Evolutionary conservation across 139 green algal genomes (phyloP).

Genomic region (Chlorella vulgaris): DNA sequence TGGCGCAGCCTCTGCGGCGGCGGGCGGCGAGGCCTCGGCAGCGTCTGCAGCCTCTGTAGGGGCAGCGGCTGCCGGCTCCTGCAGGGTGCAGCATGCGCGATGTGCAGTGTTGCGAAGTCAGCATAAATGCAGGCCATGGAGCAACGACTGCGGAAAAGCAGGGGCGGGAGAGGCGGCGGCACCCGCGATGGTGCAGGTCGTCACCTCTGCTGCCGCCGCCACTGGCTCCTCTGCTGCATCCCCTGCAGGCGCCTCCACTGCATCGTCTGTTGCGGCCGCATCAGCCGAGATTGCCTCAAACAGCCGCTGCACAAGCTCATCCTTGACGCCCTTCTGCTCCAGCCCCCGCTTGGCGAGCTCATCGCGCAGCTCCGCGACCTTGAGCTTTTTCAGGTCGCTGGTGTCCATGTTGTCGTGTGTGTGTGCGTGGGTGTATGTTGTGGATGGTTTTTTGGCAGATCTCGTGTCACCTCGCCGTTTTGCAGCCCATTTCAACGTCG

Average conservation of each 20-base stretch:
- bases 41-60: neutral
- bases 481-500: too few relatives aligned
- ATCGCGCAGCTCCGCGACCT: conserved; percentile 48
- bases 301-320: conserved; percentile 44
- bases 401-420: neutral
- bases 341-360: conserved; percentile 35
- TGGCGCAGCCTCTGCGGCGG: neutral
- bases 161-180: neutral
- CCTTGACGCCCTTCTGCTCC: conserved; percentile 53
- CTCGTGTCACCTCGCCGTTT: too few relatives aligned
- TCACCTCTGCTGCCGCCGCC: neutral
- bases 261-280: neutral
- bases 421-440: neutral
- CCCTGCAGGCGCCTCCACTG: neutral
- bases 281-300: conserved; percentile 24
- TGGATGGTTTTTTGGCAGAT: neutral
- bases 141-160: too few relatives aligned
- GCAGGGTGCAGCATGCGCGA: neutral
- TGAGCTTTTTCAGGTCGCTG: conserved; percentile 36
- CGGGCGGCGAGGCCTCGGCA: neutral
- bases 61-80: neutral
- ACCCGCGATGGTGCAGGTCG: neutral
- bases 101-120: neutral
- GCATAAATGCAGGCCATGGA: neutral
- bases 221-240: neutral